These are phyloP conservation scores for Asterionellopsis glacialis DNA, from an alignment of 108 stramenopile species.

Conservation along the genomic window DNA sequence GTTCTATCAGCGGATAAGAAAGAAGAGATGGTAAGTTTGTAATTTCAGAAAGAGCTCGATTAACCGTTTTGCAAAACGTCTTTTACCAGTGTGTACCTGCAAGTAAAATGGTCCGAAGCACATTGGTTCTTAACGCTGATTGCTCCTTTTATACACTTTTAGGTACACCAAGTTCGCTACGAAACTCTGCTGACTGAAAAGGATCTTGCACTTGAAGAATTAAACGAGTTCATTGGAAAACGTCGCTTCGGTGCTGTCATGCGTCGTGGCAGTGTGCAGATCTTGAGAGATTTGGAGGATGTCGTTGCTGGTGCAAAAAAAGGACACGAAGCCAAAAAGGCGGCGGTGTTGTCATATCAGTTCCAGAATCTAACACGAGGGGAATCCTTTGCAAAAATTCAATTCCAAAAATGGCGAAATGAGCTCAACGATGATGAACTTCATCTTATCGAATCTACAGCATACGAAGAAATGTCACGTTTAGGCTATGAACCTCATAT, in stretches of 20 bases:
- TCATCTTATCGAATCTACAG: constrained; percentile 20
- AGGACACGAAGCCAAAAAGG: constrained; percentile 18
- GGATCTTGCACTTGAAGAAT: neutral
- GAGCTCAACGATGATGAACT: constrained; percentile 14
- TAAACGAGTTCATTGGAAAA: neutral
- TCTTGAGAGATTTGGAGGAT: neutral
- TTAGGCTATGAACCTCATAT: constrained; percentile 17
- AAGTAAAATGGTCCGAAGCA: too few relatives aligned
- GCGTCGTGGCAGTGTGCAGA: neutral
- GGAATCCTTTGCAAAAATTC: constrained; percentile 9
- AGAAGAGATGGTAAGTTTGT: too few relatives aligned
- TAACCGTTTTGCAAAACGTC: too few relatives aligned
- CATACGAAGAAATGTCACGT: constrained; percentile 17
- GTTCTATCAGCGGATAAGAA: too few relatives aligned
- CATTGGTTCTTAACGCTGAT: too few relatives aligned
- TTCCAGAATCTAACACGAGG: constrained; percentile 26
- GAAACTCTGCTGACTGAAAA: too few relatives aligned
- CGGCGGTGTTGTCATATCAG: constrained; percentile 22
- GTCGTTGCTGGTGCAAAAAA: constrained; percentile 15
- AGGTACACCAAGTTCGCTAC: too few relatives aligned
- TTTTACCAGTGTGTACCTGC: too few relatives aligned
- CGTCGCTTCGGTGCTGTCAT: neutral
- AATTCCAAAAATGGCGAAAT: constrained; percentile 18
- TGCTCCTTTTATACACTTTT: too few relatives aligned
- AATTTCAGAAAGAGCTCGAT: too few relatives aligned